These are phyloP conservation scores for Alternaria sp. DNA, from an alignment of 2,329 filamentous ascomycete genomes.

Conservation along the genomic window DNA sequence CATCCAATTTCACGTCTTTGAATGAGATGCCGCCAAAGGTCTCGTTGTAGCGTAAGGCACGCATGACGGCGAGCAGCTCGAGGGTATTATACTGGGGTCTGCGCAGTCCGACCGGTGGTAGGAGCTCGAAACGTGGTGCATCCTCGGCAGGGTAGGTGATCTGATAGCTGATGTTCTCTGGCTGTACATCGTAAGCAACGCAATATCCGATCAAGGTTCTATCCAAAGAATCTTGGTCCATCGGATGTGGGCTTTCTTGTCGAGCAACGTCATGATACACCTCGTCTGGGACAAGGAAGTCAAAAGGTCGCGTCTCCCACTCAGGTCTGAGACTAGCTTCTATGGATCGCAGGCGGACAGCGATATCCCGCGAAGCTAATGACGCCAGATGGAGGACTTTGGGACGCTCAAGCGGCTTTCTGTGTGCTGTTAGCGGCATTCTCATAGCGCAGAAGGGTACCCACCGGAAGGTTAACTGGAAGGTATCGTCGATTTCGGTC, in stretches of 20 bases:
- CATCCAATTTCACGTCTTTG: slow-evolving; percentile 67
- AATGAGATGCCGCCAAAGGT: slow-evolving; percentile 72
- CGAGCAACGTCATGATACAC: slow-evolving; percentile 43
- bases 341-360: slow-evolving; percentile 64
- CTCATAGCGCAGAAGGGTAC: background rate
- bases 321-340: slow-evolving; percentile 70
- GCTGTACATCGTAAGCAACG: slow-evolving; percentile 70
- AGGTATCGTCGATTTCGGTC: slow-evolving; percentile 67
- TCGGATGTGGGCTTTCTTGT: slow-evolving; percentile 56
- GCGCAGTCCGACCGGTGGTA: slow-evolving; percentile 61
- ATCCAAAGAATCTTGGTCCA: slow-evolving; percentile 68
- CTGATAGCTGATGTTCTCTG: slow-evolving; percentile 63
- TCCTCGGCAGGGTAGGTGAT: slow-evolving; percentile 60
- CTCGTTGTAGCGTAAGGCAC: slow-evolving; percentile 73
- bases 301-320: slow-evolving; percentile 68
- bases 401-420: slow-evolving; percentile 61
- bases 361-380: slow-evolving; percentile 68
- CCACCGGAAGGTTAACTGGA: slow-evolving; percentile 69
- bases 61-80: slow-evolving; percentile 73
- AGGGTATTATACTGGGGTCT: slow-evolving; percentile 63
- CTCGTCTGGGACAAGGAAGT: slow-evolving; percentile 64
- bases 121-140: slow-evolving; percentile 69
- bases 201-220: slow-evolving; percentile 73
- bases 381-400: slow-evolving; percentile 68
- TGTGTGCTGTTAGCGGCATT: slow-evolving; percentile 26